Evolutionary conservation across 1,139 yeast species (phyloP).

Genomic region (Yamadazyma spencermartinsiae): DNA sequence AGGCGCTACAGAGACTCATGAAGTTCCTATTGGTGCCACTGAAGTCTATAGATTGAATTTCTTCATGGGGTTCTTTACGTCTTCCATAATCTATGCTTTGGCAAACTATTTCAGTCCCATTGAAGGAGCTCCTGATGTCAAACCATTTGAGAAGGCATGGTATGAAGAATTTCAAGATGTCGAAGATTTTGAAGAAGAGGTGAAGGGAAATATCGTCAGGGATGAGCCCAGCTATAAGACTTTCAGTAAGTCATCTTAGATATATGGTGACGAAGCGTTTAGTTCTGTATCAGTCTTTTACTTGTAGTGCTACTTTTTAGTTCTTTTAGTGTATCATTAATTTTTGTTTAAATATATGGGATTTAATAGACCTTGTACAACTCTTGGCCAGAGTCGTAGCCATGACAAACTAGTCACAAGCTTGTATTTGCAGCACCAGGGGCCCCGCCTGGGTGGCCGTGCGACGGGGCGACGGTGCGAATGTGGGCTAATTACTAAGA

Average conservation of each 20-base stretch:
- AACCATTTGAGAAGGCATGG: conserved; percentile 61
- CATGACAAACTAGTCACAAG: no score
- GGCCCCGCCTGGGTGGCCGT: no score
- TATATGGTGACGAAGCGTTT: background rate
- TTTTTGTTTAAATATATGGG: background rate
- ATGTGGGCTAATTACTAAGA: no score
- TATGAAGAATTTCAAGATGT: conserved; percentile 60
- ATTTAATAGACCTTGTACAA: background rate
- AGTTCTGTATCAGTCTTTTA: background rate
- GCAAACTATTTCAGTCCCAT: conserved; percentile 59
- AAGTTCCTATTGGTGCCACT: conserved; percentile 79
- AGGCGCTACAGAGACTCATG: conserved; percentile 66
- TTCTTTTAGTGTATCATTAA: conserved; percentile 1
- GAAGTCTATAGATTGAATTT: conserved; percentile 71
- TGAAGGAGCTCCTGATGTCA: conserved; percentile 54
- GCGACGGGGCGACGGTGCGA: no score
- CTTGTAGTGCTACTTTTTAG: background rate
- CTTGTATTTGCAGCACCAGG: no score
- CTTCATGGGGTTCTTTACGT: conserved; percentile 68
- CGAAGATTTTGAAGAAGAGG: conserved; percentile 58
- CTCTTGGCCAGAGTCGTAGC: no score
- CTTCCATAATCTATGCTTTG: conserved; percentile 51
- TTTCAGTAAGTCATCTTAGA: background rate
- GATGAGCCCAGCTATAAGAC: conserved; percentile 16
- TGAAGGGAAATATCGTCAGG: conserved; percentile 34